Conservation (phyloP, 305 asterid genomes). For the Petunia hybrid region DNA sequence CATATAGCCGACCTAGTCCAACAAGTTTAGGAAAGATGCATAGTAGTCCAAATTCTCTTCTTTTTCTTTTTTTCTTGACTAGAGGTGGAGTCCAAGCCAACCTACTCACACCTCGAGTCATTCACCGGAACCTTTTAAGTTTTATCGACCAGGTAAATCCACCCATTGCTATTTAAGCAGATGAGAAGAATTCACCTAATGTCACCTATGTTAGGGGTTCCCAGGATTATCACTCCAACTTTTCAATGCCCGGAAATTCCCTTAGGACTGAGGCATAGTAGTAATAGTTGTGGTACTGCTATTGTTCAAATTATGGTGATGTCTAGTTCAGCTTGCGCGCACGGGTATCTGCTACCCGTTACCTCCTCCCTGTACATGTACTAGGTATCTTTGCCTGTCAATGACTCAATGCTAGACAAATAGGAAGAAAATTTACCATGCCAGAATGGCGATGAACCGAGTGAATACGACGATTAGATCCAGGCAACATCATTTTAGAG, state of each 20-base stretch:
- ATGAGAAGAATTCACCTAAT: constrained; percentile 5
- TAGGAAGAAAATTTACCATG: constrained; percentile 60
- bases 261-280: background rate
- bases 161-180: background rate
- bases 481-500: constrained; percentile 95
- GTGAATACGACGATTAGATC: constrained; percentile 93
- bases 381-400: no score
- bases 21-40: background rate
- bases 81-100: background rate
- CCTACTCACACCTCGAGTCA: background rate
- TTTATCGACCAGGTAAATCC: background rate
- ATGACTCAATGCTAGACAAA: no score
- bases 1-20: background rate
- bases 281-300: background rate
- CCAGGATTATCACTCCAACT: background rate
- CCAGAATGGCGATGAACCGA: constrained; percentile 95
- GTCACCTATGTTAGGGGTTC: background rate
- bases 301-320: no score
- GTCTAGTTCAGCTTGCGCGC: no score
- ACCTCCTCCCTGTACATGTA: no score
- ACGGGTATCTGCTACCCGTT: no score
- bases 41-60: background rate
- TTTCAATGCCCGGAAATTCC: background rate
- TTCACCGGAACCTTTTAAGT: background rate
- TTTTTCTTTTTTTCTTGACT: background rate